phyloP scores from a whole-genome alignment of 1,284 basidiomycete genomes.

The Trametes hirsuta region DNA sequence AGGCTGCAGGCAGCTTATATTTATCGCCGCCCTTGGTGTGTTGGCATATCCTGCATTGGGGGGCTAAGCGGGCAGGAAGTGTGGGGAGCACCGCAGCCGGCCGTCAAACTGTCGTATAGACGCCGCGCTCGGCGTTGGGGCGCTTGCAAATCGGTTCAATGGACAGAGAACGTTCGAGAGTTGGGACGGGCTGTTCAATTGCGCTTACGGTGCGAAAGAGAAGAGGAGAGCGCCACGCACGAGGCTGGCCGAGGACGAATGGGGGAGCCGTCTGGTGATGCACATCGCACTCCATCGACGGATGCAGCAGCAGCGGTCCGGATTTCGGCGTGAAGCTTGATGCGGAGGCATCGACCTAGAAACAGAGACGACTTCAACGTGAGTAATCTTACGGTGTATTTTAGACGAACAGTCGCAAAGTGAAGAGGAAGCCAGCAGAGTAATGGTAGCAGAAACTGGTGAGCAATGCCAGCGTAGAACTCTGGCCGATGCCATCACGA shows the following conservation, averaged over 20 bases:
- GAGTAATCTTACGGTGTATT: too few relatives aligned
- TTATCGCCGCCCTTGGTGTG: not conserved
- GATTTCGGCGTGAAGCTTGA: too few relatives aligned
- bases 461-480: too few relatives aligned
- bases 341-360: too few relatives aligned
- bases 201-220: slow-evolving; percentile 9
- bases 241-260: not conserved
- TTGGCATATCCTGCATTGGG: not conserved
- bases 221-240: not conserved
- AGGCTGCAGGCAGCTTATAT: too few relatives aligned
- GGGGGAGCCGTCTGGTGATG: not conserved
- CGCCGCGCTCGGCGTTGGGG: not conserved
- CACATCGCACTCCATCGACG: too few relatives aligned
- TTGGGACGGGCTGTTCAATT: not conserved
- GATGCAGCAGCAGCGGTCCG: too few relatives aligned
- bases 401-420: too few relatives aligned
- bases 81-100: not conserved
- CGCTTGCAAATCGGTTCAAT: not conserved
- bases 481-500: too few relatives aligned
- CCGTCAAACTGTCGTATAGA: not conserved
- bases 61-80: not conserved
- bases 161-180: slow-evolving; percentile 10
- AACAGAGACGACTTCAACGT: too few relatives aligned
- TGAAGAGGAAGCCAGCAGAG: too few relatives aligned
- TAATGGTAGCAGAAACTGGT: too few relatives aligned